Conservation (phyloP, 345 rosid species). For the Salix exigua region DNA sequence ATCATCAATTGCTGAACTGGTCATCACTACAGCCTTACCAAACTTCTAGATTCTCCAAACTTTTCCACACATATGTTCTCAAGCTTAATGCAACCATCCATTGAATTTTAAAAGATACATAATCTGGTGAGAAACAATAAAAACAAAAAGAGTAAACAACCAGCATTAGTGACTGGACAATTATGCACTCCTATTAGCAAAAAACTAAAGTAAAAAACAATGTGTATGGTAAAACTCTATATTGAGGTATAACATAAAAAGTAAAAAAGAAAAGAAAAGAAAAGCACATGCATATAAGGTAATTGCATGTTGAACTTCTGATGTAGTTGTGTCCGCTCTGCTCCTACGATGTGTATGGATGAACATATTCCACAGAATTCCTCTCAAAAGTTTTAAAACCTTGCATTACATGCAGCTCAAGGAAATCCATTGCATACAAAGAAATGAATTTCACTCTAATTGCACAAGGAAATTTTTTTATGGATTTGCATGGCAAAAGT, state of each 20-base stretch:
- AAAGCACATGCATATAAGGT: neutral
- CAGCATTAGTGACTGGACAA: neutral
- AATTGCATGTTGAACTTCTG: neutral
- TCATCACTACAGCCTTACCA: slow-evolving; percentile 35
- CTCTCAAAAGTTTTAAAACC: neutral
- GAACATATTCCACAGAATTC: neutral
- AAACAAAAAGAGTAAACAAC: neutral
- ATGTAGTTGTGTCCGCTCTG: neutral
- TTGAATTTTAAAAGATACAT: neutral
- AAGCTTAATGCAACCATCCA: neutral
- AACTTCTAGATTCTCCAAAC: neutral
- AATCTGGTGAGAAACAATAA: slow-evolving; percentile 2
- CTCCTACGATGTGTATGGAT: neutral
- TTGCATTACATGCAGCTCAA: neutral
- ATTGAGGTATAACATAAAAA: neutral
- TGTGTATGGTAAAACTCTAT: neutral
- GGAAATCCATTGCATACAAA: neutral
- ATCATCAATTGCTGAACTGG: slow-evolving; percentile 26
- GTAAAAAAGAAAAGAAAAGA: neutral
- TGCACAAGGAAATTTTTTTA: neutral
- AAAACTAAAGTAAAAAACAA: too few species aligned
- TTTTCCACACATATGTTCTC: neutral
- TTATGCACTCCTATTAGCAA: neutral
- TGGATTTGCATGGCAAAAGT: neutral
- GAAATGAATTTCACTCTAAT: neutral